Percentiles rank a stretch among this genome's conserved stretches.
Evolutionary conservation across 139 green algal genomes (phyloP).

Genomic region (Tetratostichococcus sp.): DNA sequence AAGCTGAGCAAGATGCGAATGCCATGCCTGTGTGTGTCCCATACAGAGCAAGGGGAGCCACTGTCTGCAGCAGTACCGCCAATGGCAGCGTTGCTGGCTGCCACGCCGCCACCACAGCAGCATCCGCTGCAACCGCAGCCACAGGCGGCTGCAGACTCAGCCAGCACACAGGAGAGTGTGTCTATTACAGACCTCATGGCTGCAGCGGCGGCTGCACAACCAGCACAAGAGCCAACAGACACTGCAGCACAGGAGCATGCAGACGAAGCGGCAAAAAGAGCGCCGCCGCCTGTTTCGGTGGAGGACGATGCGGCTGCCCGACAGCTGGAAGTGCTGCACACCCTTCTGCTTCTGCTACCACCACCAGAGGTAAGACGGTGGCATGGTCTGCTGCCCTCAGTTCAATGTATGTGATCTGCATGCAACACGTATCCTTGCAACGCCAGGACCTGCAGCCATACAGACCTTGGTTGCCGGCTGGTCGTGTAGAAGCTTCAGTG

Average conservation of each 20-base stretch:
- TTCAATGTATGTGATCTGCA: too few relatives aligned
- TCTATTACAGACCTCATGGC: neutral
- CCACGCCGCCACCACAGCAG: too few relatives aligned
- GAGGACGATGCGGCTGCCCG: conserved; percentile 23
- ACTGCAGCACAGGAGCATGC: neutral
- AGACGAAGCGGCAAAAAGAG: neutral
- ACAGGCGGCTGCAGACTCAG: neutral
- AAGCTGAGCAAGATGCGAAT: too few relatives aligned
- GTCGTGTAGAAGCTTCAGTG: too few relatives aligned
- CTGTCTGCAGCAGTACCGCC: conserved; percentile 19
- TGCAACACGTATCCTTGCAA: too few relatives aligned
- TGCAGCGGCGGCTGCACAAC: neutral
- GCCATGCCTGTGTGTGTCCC: too few relatives aligned
- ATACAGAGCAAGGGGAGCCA: conserved; percentile 2
- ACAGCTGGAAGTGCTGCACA: conserved; percentile 58
- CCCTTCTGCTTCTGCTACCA: conserved; percentile 55
- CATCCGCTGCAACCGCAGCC: neutral
- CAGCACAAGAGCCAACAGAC: neutral
- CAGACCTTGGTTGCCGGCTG: too few relatives aligned
- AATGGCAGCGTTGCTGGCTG: neutral
- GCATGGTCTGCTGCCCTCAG: too few relatives aligned
- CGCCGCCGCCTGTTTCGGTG: neutral
- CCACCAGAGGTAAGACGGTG: neutral
- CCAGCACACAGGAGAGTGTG: neutral
- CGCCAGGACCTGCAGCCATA: too few relatives aligned